Evolutionary conservation across 306 rosid genomes (phyloP), one percentile per base, ranked within the genome.

Genomic region (Abrus pulchellus): DNA sequence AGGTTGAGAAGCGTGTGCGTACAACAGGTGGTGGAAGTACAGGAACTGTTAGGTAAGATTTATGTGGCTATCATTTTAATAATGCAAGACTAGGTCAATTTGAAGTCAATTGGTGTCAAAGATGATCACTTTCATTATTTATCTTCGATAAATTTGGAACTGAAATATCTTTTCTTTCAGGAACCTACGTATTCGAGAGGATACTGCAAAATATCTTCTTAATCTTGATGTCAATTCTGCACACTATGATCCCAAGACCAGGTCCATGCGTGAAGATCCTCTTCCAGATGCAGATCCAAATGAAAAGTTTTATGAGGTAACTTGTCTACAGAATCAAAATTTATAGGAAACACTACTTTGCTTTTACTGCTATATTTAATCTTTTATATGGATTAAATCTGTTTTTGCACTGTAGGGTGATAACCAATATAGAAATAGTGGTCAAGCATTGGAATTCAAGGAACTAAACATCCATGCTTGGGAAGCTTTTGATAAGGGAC

Each of bases 1-100:
- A 90, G 90, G 94, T 90, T 86, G 94, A 92, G 83, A 92, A 89
- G 79, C 90, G 91, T 83, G 94, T 92, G 50, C 84, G 92, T 3
- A 89, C 94, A n/a, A 90, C 94, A 0, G 91, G 92, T 68, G 97
- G 97, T 83, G 97, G 97, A 34, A 90, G 92, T 72, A 89, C 97
- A 2, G 92, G 94, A 83, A 89, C 91, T 85, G 82, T 78, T 67
- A 78, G 82, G 82, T 77, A 67, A 53, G 54, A 36, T 29, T 54
- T 28, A 6, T 77, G 56, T 40, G 52, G 6, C 55, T 47, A 9
- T 66, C 45, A 40, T 41, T 76, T 32, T 36, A 38, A 50, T 53
- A 50, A 63, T 64, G 73, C 48, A 41, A n/a, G 36, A 36, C 47
- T 11, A 13, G 53, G 53, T 65, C 40, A 34, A 40, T 65, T 50